A percentile compares a stretch with the other conserved stretches of the same genome.
These are phyloP conservation scores for Carpinus fangiana DNA, from an alignment of 306 rosid species.

Conservation along the genomic window DNA sequence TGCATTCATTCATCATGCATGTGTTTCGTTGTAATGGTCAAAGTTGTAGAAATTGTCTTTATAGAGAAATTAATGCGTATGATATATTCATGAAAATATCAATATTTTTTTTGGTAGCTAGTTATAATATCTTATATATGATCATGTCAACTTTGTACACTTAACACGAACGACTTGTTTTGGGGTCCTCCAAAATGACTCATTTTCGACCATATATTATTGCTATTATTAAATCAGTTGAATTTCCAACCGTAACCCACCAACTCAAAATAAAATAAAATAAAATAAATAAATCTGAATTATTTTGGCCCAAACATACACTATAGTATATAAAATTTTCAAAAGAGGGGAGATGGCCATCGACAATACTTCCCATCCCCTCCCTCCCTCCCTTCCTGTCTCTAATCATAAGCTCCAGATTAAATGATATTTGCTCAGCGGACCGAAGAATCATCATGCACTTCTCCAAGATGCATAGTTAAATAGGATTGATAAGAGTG, in stretches of 20 bases:
- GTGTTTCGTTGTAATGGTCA: neutral
- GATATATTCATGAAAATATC: neutral
- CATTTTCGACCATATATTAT: too few relatives aligned
- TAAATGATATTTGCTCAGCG: too few relatives aligned
- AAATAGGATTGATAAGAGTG: neutral
- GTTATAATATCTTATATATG: neutral
- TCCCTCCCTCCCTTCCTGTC: too few relatives aligned
- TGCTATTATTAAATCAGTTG: neutral
- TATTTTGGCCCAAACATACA: too few relatives aligned
- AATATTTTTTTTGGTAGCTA: neutral
- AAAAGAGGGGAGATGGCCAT: too few relatives aligned
- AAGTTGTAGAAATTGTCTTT: neutral
- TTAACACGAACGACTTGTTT: neutral
- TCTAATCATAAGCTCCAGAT: too few relatives aligned
- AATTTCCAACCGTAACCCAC: neutral
- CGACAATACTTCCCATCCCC: too few relatives aligned
- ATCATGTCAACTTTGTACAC: neutral
- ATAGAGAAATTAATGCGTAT: neutral
- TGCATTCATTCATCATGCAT: neutral
- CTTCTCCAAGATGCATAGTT: neutral
- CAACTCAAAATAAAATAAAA: too few relatives aligned
- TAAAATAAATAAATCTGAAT: too few relatives aligned
- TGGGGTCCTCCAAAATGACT: neutral
- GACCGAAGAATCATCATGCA: neutral
- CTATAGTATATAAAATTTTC: too few relatives aligned